Conservation (phyloP, 805 yeast genomes). For the Wickerhamomyces hampshirensis region DNA sequence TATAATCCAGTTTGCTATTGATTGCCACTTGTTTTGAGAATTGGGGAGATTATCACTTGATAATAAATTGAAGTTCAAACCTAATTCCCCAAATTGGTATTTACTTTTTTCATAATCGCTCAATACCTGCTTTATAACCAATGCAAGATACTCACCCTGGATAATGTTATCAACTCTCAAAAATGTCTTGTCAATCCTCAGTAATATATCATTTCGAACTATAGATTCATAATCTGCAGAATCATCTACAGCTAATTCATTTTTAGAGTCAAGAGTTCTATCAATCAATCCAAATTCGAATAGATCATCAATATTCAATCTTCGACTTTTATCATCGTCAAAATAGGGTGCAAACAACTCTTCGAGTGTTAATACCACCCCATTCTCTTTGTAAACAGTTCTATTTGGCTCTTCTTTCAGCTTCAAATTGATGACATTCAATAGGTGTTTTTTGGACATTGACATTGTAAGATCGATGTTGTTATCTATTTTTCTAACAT, state of each 20-base stretch:
- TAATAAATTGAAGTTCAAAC: conserved; percentile 28
- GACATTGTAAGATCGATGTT: conserved; percentile 97
- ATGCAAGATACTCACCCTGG: conserved; percentile 34
- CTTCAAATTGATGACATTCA: conserved; percentile 34
- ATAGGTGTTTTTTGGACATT: conserved; percentile 90
- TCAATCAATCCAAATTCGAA: conserved; percentile 26
- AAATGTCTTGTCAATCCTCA: conserved; percentile 30
- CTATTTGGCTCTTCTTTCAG: conserved; percentile 31
- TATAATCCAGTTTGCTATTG: conserved; percentile 31
- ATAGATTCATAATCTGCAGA: conserved; percentile 17
- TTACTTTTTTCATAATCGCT: conserved; percentile 33
- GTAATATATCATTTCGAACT: conserved; percentile 23
- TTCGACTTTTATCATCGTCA: conserved; percentile 24
- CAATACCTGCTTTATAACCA: conserved; percentile 29
- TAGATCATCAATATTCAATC: conserved; percentile 26
- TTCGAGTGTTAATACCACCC: conserved; percentile 21
- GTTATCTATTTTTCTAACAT: conserved; percentile 49
- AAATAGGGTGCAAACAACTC: conserved; percentile 24
- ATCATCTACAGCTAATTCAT: conserved; percentile 19
- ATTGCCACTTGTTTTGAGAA: conserved; percentile 23
- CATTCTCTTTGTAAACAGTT: conserved; percentile 27
- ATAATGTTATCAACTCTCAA: conserved; percentile 32
- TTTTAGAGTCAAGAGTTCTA: conserved; percentile 21
- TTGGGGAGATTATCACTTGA: conserved; percentile 13
- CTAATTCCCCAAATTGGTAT: conserved; percentile 34